A percentile compares a stretch with the other conserved stretches of the same genome.
These are phyloP conservation scores for Globomyces sp. DNA, from an alignment of 371 early-diverging fungal species.

Conservation along the genomic window DNA sequence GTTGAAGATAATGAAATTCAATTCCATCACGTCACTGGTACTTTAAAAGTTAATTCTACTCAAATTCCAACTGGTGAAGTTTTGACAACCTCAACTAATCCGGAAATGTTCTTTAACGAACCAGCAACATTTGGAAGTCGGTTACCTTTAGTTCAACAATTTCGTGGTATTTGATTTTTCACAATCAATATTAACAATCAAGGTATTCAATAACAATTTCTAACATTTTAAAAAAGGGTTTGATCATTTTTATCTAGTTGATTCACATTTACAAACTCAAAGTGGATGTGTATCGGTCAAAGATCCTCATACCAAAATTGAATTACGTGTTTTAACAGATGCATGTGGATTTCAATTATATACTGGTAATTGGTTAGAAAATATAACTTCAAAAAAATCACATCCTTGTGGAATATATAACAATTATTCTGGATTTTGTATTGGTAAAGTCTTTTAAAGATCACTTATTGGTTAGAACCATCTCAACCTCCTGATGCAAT, in stretches of 20 bases:
- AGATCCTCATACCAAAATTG: constrained; percentile 30
- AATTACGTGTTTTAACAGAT: constrained; percentile 56
- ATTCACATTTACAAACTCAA: no score
- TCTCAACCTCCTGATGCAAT: constrained; percentile 67
- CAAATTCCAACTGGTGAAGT: constrained; percentile 67
- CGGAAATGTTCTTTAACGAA: constrained; percentile 38
- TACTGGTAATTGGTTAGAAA: constrained; percentile 62
- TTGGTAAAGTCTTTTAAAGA: constrained; percentile 20
- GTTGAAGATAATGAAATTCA: constrained; percentile 53
- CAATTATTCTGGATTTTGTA: constrained; percentile 59
- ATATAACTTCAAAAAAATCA: constrained; percentile 18
- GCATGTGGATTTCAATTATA: constrained; percentile 78
- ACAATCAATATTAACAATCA: no score
- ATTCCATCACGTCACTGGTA: constrained; percentile 39
- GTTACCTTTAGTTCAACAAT: constrained; percentile 47
- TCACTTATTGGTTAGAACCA: constrained; percentile 42
- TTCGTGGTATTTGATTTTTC: constrained; percentile 32
- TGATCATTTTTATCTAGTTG: constrained; percentile 63
- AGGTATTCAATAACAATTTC: background rate
- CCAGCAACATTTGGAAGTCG: constrained; percentile 6
- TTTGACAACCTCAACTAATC: constrained; percentile 35
- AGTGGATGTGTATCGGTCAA: constrained; percentile 40
- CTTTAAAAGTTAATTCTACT: constrained; percentile 52
- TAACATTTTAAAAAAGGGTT: constrained; percentile 42
- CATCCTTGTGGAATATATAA: constrained; percentile 27